phyloP scores from a whole-genome alignment of 148 eudicot genomes.

The Camellia lanceoleosa region DNA sequence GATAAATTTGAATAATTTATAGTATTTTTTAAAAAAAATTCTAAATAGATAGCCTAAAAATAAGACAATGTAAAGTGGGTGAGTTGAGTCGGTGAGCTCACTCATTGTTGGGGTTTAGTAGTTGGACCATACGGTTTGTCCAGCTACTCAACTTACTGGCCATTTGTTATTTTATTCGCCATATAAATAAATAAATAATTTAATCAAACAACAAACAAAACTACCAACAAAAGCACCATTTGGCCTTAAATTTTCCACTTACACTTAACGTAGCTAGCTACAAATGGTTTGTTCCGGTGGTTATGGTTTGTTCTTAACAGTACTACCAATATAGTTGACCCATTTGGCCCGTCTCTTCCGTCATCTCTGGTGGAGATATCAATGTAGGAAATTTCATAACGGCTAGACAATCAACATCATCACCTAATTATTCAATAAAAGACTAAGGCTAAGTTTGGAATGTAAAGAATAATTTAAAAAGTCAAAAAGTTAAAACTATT shows the following conservation, averaged over 20 bases:
- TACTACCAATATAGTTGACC: not conserved
- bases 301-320: too few relatives aligned
- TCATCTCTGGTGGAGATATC: not conserved
- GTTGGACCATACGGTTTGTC: conserved; percentile 27
- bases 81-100: not conserved
- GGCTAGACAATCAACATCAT: too few relatives aligned
- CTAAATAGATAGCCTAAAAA: too few relatives aligned
- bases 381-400: too few relatives aligned
- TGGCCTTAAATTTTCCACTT: not conserved
- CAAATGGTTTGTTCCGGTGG: not conserved
- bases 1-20: too few relatives aligned
- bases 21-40: too few relatives aligned
- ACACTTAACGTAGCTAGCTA: not conserved
- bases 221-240: not conserved
- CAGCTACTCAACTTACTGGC: conserved; percentile 19
- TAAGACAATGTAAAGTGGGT: not conserved
- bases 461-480: too few relatives aligned
- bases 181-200: too few relatives aligned
- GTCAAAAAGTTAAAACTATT: too few relatives aligned
- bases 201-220: too few relatives aligned
- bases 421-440: too few relatives aligned
- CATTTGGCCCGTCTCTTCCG: not conserved
- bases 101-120: conserved; percentile 14
- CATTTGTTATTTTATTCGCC: conserved; percentile 32
- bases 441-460: too few relatives aligned